Evolutionary conservation across 2,329 filamentous ascomycete species (phyloP), one percentile per base, ranked within the genome.

Genomic region (Calonectria hawksworthii): DNA sequence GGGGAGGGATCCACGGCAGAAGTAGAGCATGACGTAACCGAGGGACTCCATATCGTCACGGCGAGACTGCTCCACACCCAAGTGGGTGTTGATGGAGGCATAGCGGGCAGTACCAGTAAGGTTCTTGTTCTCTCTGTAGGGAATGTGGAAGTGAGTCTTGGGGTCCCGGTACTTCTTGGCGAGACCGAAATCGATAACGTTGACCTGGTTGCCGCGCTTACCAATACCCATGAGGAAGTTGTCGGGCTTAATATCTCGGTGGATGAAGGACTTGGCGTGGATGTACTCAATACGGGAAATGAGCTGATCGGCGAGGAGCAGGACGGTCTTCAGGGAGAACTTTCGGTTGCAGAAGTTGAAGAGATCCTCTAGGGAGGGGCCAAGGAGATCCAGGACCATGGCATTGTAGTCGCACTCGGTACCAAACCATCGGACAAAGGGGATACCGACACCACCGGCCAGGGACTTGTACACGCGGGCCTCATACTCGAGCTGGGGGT

Each of bases 271-370:
- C 89, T 99, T 99, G 89, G 97, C 97, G 86, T 99, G 97, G 83
- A 99, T 99, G 89, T 99, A 99, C 88, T 99, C 97, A 87, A 99
- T 98, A 83, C 97, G 96, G 79, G 96, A 99, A 86, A 99, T 99
- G 86, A 98, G 93, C 89, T 99, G 97, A 83, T 99, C 97, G 84
- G 97, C 97, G 65, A 99, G 92, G 32, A 99, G 92, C 54, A 99
- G 91, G 34, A 99, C 97, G 1, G 97, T 99, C 94, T 99, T 99
- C 80, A 99, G 89, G 16, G 97, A 98, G 90, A 99, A 99, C 87
- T 99, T 99, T 87, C 97, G 94, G 93, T 99, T 99, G 93, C 97
- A 99, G 87, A 99, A 99, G 92, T 99, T 99, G 95, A 99, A 99
- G 41, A 99, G 92, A 85, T 99, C 97, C 88, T 99, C 97, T 87